Base-by-base conservation (phyloP, 116 monocot species). In the Cymodocea nodosa region DNA sequence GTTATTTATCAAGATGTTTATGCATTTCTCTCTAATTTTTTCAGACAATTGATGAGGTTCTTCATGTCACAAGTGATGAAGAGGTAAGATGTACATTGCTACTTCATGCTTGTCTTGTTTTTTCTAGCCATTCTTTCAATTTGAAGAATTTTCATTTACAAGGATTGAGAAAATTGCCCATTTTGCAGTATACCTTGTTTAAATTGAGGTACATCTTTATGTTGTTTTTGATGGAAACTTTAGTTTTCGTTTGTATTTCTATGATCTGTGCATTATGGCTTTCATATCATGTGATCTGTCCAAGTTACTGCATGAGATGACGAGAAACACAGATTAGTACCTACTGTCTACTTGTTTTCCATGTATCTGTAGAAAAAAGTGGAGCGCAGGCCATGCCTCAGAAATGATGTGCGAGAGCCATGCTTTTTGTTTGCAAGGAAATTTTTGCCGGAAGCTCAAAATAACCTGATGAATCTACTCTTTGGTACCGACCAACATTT, bases 391-490 rank as follows among this genome's bases (percentile, higher is more conserved):
- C 84, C 85, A 14, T 97, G 97, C 61, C 3, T 88, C 57, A 82
- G 91, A 87, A 97, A 91, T 68, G 97, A 88, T 51, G 71, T 63
- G 70, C 87, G 63, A 74, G 79, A 77, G 63, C 92, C 91, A 58
- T 97, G 97, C 65, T 91, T 89, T 74, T 75, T 97, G 52, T 97
- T 97, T 76, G 97, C 92, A 10, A 81, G 97, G 71, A 97, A 97
- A 60, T 97, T 97, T 68, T 80, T 84, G 51, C 92, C 97, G 17
- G 92, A 91, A 73, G 64, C 97, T 6, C 77, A 84, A 23, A 74
- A 83, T 51, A 97, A 81, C 44, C 36, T 91, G 84, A 64, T 97
- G 78, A 70, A 82, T 60, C 35, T 86, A 51, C 85, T 97, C 71
- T 78, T 83, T 67, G 86, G 84, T 62, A 78, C 71, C 52, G n/a